Conservation (phyloP, 345 rosid species). For the Triadica sebifera region DNA sequence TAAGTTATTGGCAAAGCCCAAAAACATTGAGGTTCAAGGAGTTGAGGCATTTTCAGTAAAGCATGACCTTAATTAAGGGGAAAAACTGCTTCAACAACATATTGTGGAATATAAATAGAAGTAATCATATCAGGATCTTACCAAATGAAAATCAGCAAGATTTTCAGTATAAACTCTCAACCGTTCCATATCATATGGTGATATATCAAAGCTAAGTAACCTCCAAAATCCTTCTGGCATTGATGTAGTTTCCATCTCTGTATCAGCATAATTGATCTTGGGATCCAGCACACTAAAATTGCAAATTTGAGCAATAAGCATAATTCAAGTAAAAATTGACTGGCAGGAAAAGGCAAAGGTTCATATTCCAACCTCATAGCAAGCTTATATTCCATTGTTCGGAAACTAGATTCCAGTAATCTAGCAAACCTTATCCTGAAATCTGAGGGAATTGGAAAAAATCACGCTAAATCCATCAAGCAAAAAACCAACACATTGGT, state of each 20-base stretch:
- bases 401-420: constrained; percentile 50
- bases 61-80: background rate
- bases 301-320: constrained; percentile 23
- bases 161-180: constrained; percentile 67
- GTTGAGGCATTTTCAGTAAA: background rate
- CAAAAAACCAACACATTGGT: too few relatives aligned
- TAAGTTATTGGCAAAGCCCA: background rate
- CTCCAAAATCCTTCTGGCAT: constrained; percentile 51
- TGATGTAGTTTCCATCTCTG: constrained; percentile 28
- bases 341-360: constrained; percentile 19
- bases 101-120: background rate
- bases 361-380: constrained; percentile 68
- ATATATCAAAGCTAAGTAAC: constrained; percentile 43
- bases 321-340: constrained; percentile 6
- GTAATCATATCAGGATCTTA: constrained; percentile 32
- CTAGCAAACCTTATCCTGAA: constrained; percentile 70
- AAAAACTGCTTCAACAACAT: background rate
- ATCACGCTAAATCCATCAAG: constrained; percentile 1
- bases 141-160: constrained; percentile 64
- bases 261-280: constrained; percentile 56
- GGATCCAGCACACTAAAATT: constrained; percentile 79
- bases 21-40: background rate
- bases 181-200: constrained; percentile 67
- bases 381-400: constrained; percentile 81
- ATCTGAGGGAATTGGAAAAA: constrained; percentile 41